phyloP scores from a whole-genome alignment of 495 filamentous ascomycete species.

The Aspergillus kassunensis region DNA sequence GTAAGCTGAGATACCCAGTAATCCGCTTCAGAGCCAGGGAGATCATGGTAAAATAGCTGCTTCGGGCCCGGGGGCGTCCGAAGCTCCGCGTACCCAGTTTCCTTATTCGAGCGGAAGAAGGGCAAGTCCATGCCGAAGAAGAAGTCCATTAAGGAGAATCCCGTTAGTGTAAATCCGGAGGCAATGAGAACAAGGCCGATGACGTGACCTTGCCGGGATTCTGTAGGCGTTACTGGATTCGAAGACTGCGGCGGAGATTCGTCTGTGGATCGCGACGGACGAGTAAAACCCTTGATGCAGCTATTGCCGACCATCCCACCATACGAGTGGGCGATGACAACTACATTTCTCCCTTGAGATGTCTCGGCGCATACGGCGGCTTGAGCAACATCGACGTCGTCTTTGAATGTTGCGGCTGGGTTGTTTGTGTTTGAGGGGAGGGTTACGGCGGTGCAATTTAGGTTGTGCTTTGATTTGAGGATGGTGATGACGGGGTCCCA shows the following conservation, averaged over 20 bases:
- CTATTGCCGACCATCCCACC: slow-evolving; percentile 47
- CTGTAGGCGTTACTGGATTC: not conserved
- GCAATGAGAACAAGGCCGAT: slow-evolving; percentile 42
- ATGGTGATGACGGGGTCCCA: slow-evolving; percentile 35
- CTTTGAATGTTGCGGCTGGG: slow-evolving; percentile 34
- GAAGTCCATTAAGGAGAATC: slow-evolving; percentile 27
- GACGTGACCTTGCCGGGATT: slow-evolving; percentile 28
- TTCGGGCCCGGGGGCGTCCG: slow-evolving; percentile 19
- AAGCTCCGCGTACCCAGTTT: slow-evolving; percentile 26
- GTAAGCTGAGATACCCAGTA: slow-evolving; percentile 25
- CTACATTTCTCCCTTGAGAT: slow-evolving; percentile 33
- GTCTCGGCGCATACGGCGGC: slow-evolving; percentile 34
- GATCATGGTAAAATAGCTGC: slow-evolving; percentile 32
- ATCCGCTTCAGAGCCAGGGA: slow-evolving; percentile 23
- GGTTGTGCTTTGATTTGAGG: slow-evolving; percentile 26
- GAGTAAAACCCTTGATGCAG: slow-evolving; percentile 42
- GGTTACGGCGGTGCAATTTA: slow-evolving; percentile 25
- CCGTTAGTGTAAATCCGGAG: slow-evolving; percentile 27
- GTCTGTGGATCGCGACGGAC: no score
- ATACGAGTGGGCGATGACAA: slow-evolving; percentile 51
- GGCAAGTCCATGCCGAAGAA: slow-evolving; percentile 28
- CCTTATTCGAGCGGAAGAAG: slow-evolving; percentile 21
- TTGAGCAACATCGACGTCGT: slow-evolving; percentile 31
- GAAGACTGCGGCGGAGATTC: slow-evolving; percentile 10
- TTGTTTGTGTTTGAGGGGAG: slow-evolving; percentile 38